Percentiles rank a stretch among this genome's conserved stretches.
Conservation (phyloP, 116 monocot genomes). For the Phalaenopsis hybrid region DNA sequence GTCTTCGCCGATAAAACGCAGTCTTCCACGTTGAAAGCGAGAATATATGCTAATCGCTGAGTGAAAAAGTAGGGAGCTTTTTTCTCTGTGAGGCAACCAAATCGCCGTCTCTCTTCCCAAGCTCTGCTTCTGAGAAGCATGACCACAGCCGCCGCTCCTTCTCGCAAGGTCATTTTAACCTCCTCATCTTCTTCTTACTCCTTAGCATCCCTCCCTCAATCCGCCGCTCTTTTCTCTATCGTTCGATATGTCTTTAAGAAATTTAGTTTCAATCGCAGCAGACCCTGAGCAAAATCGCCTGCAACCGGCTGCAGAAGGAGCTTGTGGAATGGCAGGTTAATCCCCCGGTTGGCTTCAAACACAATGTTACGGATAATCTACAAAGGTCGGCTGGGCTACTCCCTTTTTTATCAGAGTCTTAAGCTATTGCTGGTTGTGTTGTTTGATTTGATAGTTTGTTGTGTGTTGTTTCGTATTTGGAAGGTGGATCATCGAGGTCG, state of each 20-base stretch:
- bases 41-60: neutral
- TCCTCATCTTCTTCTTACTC: neutral
- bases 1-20: too few relatives aligned
- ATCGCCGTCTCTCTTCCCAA: neutral
- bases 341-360: slow-evolving; percentile 24
- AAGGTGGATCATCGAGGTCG: slow-evolving; percentile 83
- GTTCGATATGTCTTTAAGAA: too few relatives aligned
- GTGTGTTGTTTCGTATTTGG: neutral
- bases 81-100: neutral
- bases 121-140: neutral
- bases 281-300: slow-evolving; percentile 18
- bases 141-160: slow-evolving; percentile 1
- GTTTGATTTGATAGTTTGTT: neutral
- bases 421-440: too few relatives aligned
- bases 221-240: too few relatives aligned
- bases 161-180: neutral
- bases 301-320: slow-evolving; percentile 28
- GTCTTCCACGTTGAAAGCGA: neutral
- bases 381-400: slow-evolving; percentile 16
- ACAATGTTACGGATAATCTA: slow-evolving; percentile 25
- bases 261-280: too few relatives aligned
- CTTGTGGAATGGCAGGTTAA: slow-evolving; percentile 22
- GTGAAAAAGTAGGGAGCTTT: too few relatives aligned
- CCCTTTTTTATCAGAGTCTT: neutral
- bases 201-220: too few relatives aligned